A percentile compares a stretch with the other conserved stretches of the same genome.
These are phyloP conservation scores for Fusarium udum DNA, from an alignment of 2,329 filamentous ascomycete species.

Conservation along the genomic window DNA sequence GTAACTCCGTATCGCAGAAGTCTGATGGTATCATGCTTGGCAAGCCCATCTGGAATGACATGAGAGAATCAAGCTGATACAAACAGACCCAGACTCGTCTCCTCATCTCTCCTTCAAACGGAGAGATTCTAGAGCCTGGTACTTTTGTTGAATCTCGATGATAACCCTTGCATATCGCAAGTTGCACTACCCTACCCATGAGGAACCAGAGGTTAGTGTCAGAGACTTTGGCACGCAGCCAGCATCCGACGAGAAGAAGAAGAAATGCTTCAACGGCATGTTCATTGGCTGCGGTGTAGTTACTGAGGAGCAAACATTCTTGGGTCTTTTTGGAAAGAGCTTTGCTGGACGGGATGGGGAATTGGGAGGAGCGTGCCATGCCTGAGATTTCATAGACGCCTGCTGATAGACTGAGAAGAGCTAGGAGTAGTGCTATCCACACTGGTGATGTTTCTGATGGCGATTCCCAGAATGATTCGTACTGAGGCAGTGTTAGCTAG, in stretches of 20 bases:
- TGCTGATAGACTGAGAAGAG: conserved; percentile 53
- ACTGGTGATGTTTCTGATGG: conserved; percentile 44
- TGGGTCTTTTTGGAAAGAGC: conserved; percentile 45
- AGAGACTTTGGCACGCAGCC: conserved; percentile 39
- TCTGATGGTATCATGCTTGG: conserved; percentile 55
- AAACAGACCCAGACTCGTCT: conserved; percentile 57
- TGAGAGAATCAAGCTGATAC: conserved; percentile 55
- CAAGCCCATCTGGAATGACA: conserved; percentile 58
- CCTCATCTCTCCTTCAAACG: conserved; percentile 60
- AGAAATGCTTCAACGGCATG: conserved; percentile 57
- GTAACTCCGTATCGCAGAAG: conserved; percentile 33
- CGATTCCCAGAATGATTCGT: conserved; percentile 54
- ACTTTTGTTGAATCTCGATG: conserved; percentile 56
- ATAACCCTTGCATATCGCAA: conserved; percentile 60
- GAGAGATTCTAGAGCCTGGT: conserved; percentile 44
- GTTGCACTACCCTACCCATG: conserved; percentile 53
- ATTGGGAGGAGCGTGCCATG: conserved; percentile 26
- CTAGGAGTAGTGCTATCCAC: conserved; percentile 58
- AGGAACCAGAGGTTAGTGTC: conserved; percentile 57
- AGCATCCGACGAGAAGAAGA: conserved; percentile 51
- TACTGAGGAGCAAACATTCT: conserved; percentile 55
- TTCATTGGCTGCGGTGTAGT: conserved; percentile 53
- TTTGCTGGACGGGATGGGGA: conserved; percentile 21
- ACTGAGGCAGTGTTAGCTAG: conserved; percentile 40
- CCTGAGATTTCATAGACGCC: conserved; percentile 44